A percentile compares a stretch with the other conserved stretches of the same genome.
Conservation (phyloP, 2,329 filamentous ascomycete species). For the Hirsutella rhossiliensis region DNA sequence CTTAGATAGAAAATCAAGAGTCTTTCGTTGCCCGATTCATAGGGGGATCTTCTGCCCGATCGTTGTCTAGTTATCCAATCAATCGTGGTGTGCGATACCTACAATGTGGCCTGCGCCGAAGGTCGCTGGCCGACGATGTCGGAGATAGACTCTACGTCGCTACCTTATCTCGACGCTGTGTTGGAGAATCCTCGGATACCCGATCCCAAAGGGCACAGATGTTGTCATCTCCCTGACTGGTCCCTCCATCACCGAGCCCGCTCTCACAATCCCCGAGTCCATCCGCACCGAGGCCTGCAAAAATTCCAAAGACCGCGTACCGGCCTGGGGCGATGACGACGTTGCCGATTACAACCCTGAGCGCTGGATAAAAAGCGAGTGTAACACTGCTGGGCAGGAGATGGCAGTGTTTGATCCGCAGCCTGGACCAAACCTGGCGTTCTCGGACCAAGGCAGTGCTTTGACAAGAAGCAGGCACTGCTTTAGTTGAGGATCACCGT, state of each 20-base stretch:
- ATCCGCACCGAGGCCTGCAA: slow-evolving; percentile 12
- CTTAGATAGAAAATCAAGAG: too few relatives aligned
- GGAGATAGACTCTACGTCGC: slow-evolving; percentile 14
- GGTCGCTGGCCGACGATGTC: slow-evolving; percentile 14
- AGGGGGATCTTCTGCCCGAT: too few relatives aligned
- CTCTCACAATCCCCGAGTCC: slow-evolving; percentile 14
- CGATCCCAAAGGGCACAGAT: slow-evolving; percentile 21
- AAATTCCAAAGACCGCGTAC: slow-evolving; percentile 11
- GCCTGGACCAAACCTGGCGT: slow-evolving; percentile 22
- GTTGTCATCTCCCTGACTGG: slow-evolving; percentile 16
- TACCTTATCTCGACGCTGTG: slow-evolving; percentile 24
- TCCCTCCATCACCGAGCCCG: slow-evolving; percentile 15
- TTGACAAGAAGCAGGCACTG: slow-evolving; percentile 23
- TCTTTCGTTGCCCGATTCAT: too few relatives aligned
- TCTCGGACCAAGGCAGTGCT: slow-evolving; percentile 26
- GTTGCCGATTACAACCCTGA: slow-evolving; percentile 21
- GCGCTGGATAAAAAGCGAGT: slow-evolving; percentile 19
- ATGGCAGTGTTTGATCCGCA: slow-evolving; percentile 15
- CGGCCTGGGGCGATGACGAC: slow-evolving; percentile 19
- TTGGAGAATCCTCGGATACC: slow-evolving; percentile 22
- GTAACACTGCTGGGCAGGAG: slow-evolving; percentile 3
- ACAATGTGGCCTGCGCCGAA: slow-evolving; percentile 10
- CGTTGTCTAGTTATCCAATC: too few relatives aligned
- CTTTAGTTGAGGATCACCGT: slow-evolving; percentile 21
- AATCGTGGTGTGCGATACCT: too few relatives aligned